A percentile compares a stretch with the other conserved stretches of the same genome.
Conservation (phyloP, 2,329 filamentous ascomycete genomes). For the Aspergillus sclerotialis region DNA sequence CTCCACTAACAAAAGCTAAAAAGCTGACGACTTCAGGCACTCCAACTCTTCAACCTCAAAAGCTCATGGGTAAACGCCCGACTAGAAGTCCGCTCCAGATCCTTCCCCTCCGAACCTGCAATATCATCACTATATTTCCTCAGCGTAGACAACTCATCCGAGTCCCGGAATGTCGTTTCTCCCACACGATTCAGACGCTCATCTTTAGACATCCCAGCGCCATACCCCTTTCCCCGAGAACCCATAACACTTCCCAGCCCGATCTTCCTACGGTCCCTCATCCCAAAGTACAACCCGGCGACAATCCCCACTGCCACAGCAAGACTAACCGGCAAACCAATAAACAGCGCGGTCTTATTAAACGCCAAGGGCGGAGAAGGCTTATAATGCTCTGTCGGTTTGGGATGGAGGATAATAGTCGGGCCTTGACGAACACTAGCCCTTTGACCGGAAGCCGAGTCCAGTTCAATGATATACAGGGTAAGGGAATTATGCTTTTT, state of each 20-base stretch:
- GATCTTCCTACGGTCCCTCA: slow-evolving; percentile 33
- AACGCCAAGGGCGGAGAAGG: slow-evolving; percentile 22
- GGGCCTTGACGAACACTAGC: slow-evolving; percentile 27
- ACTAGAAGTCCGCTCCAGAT: slow-evolving; percentile 20
- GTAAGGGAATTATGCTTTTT: slow-evolving; percentile 31
- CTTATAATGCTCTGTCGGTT: slow-evolving; percentile 26
- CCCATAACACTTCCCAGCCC: slow-evolving; percentile 31
- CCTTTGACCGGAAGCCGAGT: slow-evolving; percentile 17
- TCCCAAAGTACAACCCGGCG: slow-evolving; percentile 33
- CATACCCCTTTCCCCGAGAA: slow-evolving; percentile 30
- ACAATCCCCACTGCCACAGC: slow-evolving; percentile 30
- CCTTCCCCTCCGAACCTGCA: slow-evolving; percentile 19
- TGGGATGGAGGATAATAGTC: slow-evolving; percentile 26
- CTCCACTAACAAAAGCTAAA: too few species aligned
- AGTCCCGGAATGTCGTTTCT: slow-evolving; percentile 17
- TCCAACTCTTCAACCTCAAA: slow-evolving; percentile 31
- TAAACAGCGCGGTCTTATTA: slow-evolving; percentile 30
- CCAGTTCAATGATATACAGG: slow-evolving; percentile 27
- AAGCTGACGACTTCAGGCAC: too few species aligned
- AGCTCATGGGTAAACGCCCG: slow-evolving; percentile 32
- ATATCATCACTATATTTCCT: slow-evolving; percentile 17
- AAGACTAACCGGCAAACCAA: slow-evolving; percentile 37
- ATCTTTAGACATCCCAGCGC: slow-evolving; percentile 25
- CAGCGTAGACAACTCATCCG: slow-evolving; percentile 22
- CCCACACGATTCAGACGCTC: slow-evolving; percentile 27